Percentiles rank a stretch among this genome's conserved stretches.
Evolutionary conservation across 345 rosid genomes (phyloP).

Genomic region (Acer saccharum): DNA sequence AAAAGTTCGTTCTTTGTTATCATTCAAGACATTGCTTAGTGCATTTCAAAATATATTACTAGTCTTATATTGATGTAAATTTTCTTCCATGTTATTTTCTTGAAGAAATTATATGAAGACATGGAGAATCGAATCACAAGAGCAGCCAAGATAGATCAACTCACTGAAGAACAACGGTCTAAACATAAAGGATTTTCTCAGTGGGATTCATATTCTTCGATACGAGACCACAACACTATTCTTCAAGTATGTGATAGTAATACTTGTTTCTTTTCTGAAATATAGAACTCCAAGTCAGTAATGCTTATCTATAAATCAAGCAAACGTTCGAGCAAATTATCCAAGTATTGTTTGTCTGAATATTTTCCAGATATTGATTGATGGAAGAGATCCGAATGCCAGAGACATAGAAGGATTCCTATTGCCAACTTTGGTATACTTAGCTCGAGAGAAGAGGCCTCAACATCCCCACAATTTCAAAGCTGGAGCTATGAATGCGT

Average conservation of each 20-base stretch:
- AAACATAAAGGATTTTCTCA: slow-evolving; percentile 52
- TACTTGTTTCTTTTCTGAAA: background rate
- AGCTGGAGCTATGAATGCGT: slow-evolving; percentile 85
- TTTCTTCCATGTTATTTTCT: background rate
- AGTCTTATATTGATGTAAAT: background rate
- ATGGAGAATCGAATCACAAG: slow-evolving; percentile 43
- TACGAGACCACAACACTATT: slow-evolving; percentile 55
- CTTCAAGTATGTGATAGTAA: slow-evolving; percentile 44
- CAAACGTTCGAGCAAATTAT: too few species aligned
- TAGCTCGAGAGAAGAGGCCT: slow-evolving; percentile 83
- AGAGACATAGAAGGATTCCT: slow-evolving; percentile 30
- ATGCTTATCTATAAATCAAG: too few species aligned
- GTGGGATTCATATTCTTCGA: slow-evolving; percentile 53
- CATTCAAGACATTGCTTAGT: background rate
- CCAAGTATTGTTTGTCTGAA: too few species aligned
- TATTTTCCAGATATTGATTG: slow-evolving; percentile 49
- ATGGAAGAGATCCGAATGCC: slow-evolving; percentile 42
- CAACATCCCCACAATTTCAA: slow-evolving; percentile 69
- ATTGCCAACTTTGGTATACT: slow-evolving; percentile 70
- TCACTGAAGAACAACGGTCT: too few species aligned
- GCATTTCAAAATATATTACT: too few species aligned
- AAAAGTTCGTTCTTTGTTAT: too few species aligned
- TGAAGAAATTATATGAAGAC: slow-evolving; percentile 49
- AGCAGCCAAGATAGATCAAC: too few species aligned
- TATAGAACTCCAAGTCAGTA: too few species aligned